phyloP scores from a whole-genome alignment of 176 grass and related monocot genomes.

The Bromus sterilis region DNA sequence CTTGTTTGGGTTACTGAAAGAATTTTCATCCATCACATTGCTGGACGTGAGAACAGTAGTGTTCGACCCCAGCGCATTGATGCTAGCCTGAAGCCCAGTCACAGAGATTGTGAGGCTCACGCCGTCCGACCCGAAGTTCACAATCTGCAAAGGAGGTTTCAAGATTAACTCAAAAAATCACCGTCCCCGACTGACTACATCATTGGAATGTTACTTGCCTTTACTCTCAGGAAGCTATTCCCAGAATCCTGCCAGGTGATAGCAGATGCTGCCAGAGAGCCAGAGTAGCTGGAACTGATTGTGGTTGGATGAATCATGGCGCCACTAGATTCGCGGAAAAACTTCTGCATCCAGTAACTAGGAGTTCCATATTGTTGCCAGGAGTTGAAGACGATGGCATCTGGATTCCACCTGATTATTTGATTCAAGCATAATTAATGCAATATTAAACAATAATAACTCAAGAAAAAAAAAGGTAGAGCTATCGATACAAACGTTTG shows the following conservation, averaged over 20 bases:
- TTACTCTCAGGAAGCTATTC: conserved; percentile 64
- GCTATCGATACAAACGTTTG: conserved; percentile 29
- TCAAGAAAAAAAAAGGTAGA: neutral
- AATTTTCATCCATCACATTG: conserved; percentile 81
- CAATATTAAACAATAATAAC: neutral
- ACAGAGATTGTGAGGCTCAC: conserved; percentile 42
- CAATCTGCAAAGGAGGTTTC: conserved; percentile 39
- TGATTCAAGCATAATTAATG: neutral
- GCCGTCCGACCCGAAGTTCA: conserved; percentile 56
- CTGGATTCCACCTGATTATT: conserved; percentile 63
- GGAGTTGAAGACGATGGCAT: conserved; percentile 86
- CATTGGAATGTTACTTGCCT: conserved; percentile 14
- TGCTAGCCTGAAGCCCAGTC: conserved; percentile 39
- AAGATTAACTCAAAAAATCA: neutral
- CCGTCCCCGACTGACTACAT: neutral
- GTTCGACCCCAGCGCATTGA: conserved; percentile 31
- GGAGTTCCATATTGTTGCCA: conserved; percentile 78
- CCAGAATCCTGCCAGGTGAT: conserved; percentile 67
- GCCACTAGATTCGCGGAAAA: conserved; percentile 65
- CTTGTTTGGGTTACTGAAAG: conserved; percentile 67
- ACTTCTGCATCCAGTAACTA: conserved; percentile 76
- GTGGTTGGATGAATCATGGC: conserved; percentile 52
- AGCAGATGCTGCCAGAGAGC: conserved; percentile 56
- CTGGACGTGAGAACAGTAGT: conserved; percentile 61
- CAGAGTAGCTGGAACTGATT: conserved; percentile 49